Conservation (phyloP, 345 rosid species). For the Brassica nigra region DNA sequence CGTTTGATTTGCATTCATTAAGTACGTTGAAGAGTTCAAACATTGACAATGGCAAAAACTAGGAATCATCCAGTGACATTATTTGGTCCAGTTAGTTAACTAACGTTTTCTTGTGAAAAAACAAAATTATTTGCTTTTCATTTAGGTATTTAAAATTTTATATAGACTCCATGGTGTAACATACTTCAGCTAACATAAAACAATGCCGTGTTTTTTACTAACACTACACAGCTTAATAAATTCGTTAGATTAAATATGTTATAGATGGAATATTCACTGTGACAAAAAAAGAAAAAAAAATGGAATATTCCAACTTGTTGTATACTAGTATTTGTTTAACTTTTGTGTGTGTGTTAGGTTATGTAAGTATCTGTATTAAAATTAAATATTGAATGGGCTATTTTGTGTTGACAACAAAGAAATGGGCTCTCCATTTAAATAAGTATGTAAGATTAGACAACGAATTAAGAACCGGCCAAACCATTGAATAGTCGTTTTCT, state of each 20-base stretch:
- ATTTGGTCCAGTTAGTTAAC: background rate
- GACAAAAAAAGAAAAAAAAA: too few relatives aligned
- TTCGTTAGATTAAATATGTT: background rate
- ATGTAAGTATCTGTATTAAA: background rate
- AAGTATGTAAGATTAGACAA: constrained; percentile 15
- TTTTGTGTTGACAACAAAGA: constrained; percentile 28
- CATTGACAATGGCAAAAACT: background rate
- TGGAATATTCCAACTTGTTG: constrained; percentile 22
- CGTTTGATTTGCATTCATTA: constrained; percentile 3
- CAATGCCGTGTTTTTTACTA: background rate
- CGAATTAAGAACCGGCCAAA: constrained; percentile 41
- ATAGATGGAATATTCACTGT: background rate
- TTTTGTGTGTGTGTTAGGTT: background rate
- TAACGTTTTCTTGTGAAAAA: background rate
- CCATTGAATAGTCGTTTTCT: constrained; percentile 38
- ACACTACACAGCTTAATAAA: background rate
- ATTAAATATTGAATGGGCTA: constrained; percentile 12
- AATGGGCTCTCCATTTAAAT: background rate
- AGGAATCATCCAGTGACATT: background rate
- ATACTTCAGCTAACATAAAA: background rate
- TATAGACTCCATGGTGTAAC: background rate
- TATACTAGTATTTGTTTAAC: background rate
- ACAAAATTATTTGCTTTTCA: background rate
- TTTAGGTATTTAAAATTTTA: too few relatives aligned
- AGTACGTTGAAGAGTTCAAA: background rate